A percentile compares a stretch with the other conserved stretches of the same genome.
Evolutionary conservation across 345 rosid genomes (phyloP).

Genomic region (Eucalyptus curtisii): DNA sequence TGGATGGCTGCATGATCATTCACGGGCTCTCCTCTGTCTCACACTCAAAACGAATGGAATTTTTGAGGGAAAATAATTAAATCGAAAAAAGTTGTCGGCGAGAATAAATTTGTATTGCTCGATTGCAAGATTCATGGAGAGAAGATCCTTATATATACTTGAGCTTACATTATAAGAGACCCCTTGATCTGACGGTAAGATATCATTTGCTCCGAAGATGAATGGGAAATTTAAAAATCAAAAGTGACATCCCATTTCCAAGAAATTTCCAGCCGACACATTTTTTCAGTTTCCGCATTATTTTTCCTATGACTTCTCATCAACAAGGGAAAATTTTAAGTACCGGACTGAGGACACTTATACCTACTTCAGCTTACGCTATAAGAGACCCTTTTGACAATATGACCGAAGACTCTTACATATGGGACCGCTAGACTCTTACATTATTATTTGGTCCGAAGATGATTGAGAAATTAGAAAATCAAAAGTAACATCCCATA

Average conservation of each 20-base stretch:
- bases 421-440: too few species aligned
- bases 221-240: too few species aligned
- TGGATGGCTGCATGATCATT: not conserved
- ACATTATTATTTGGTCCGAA: too few species aligned
- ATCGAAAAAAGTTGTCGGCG: accelerated
- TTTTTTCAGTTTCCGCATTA: accelerated
- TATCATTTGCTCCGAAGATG: not conserved
- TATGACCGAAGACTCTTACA: too few species aligned
- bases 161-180: too few species aligned
- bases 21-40: not conserved
- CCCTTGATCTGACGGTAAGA: accelerated
- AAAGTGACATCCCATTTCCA: too few species aligned
- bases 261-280: not conserved
- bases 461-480: too few species aligned
- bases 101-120: too few species aligned
- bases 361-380: accelerated
- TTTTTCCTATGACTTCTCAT: accelerated
- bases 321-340: not conserved
- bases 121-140: accelerated
- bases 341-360: accelerated
- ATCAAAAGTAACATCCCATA: too few species aligned
- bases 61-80: not conserved
- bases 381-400: too few species aligned
- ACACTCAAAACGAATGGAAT: not conserved
- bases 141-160: too few species aligned